phyloP scores from a whole-genome alignment of 257 asterid species.

The Solanum clarkiae region DNA sequence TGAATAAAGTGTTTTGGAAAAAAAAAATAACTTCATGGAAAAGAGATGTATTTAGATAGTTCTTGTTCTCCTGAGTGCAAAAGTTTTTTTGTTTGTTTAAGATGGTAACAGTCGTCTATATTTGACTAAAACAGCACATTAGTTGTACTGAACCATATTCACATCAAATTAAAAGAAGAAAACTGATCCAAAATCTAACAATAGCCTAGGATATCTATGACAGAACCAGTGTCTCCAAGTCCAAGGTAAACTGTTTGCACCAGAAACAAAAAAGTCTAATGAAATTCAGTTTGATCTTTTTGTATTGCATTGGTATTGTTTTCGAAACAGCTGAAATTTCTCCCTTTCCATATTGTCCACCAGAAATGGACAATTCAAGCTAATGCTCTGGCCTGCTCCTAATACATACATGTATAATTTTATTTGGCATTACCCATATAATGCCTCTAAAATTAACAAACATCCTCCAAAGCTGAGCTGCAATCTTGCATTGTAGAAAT shows the following conservation, averaged over 20 bases:
- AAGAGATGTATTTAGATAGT: background rate
- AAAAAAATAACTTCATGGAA: background rate
- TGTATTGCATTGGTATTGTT: background rate
- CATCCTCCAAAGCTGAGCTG: background rate
- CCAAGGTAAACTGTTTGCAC: background rate
- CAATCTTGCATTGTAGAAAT: background rate
- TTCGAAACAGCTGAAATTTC: background rate
- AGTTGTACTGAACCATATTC: background rate
- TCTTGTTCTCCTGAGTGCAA: background rate
- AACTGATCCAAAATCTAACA: background rate
- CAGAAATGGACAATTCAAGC: background rate
- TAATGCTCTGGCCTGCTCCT: background rate
- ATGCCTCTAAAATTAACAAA: background rate
- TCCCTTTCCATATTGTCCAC: background rate
- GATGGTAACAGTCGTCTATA: background rate
- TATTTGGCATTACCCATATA: background rate
- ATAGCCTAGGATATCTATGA: background rate
- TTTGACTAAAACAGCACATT: background rate
- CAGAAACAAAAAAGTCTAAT: background rate
- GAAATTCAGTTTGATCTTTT: background rate
- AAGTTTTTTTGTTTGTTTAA: background rate
- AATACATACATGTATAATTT: background rate
- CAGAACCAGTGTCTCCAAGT: background rate
- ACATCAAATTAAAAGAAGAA: background rate
- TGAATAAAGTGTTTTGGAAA: background rate